Base-by-base conservation (phyloP, 495 filamentous ascomycete species). In the Trichoderma virens region DNA sequence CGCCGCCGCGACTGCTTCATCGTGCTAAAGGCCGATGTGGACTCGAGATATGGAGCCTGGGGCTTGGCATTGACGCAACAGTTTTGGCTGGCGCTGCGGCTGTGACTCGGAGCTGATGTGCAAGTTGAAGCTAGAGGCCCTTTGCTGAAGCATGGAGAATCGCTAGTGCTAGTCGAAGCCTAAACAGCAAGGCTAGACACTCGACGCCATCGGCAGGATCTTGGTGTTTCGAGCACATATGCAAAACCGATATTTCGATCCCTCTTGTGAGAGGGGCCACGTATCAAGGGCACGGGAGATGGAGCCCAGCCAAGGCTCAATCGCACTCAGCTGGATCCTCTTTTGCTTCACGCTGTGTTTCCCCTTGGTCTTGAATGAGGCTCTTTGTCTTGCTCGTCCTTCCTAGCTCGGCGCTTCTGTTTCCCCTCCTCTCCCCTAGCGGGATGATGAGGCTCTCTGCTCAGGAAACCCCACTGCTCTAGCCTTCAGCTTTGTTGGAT, bases 1-100 rank as follows among this genome's bases (percentile, higher is more conserved):
- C 20, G 18, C 18, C 43, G 18, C 18, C 20, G 18, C 20, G 18
- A 23, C 20, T 20, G 43, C 43, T 9, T 20, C 18, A 47, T 35
- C 34, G 34, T 35, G 6, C 34, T 35, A 6, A 23, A 47, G 20
- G 43, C 43, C 18, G 20, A 47, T 56, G 51, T 56, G 51, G 51
- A 56, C 27, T 56, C 51, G 25, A 11, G 18, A 13, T 11, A 30
- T 56, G 51, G 51, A 16, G 51, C 51, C 27, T 18, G 20, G n/a
- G 45, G n/a, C 51, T 56, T 56, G 51, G 51, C 51, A 14, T 56
- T 56, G 51, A 56, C 51, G 51, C 51, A 56, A 56, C 23, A 56
- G 23, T 30, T 16, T 30, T 8, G 2, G 11, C 11, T 30, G 43
- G 43, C 51, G 23, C 51, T 56, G 51, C 51, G 51, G 51, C 51